Conservation (phyloP, 2,329 filamentous ascomycete genomes). For the Cladobotryum mycophilum region DNA sequence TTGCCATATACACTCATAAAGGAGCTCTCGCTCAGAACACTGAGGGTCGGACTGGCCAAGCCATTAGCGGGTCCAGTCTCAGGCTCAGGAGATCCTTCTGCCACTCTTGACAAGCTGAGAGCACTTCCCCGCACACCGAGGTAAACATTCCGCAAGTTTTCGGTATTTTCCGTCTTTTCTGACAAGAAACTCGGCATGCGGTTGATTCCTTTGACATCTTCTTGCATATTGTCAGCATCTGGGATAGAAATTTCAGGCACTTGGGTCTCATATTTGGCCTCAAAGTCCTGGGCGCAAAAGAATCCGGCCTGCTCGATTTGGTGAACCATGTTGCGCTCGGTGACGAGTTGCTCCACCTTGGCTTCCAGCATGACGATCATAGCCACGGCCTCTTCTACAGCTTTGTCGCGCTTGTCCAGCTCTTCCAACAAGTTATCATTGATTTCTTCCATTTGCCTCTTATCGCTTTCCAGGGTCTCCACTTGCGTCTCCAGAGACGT, state of each 20-base stretch:
- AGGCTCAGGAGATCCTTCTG: constrained; percentile 34
- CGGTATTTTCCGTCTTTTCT: constrained; percentile 51
- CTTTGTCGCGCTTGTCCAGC: constrained; percentile 62
- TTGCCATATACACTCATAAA: constrained; percentile 59
- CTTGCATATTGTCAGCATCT: constrained; percentile 17
- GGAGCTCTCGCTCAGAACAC: constrained; percentile 61
- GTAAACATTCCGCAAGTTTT: constrained; percentile 56
- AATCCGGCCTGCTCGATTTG: constrained; percentile 40
- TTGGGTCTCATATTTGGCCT: constrained; percentile 21
- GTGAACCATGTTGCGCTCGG: constrained; percentile 48
- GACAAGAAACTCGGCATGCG: constrained; percentile 62
- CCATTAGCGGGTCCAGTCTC: constrained; percentile 29
- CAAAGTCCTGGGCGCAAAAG: constrained; percentile 26
- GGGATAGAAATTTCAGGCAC: constrained; percentile 14
- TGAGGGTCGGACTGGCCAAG: constrained; percentile 53
- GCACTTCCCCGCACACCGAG: constrained; percentile 44
- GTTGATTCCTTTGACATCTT: constrained; percentile 35
- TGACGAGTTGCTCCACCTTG: constrained; percentile 46
- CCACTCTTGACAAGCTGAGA: constrained; percentile 42
- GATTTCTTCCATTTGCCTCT: constrained; percentile 48
- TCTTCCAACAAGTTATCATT: constrained; percentile 54
- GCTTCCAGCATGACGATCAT: constrained; percentile 63
- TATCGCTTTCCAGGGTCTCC: constrained; percentile 48
- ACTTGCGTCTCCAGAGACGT: constrained; percentile 51
- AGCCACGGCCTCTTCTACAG: constrained; percentile 62